phyloP scores from a whole-genome alignment of 768 basidiomycete genomes.

The Boletus patriciae region DNA sequence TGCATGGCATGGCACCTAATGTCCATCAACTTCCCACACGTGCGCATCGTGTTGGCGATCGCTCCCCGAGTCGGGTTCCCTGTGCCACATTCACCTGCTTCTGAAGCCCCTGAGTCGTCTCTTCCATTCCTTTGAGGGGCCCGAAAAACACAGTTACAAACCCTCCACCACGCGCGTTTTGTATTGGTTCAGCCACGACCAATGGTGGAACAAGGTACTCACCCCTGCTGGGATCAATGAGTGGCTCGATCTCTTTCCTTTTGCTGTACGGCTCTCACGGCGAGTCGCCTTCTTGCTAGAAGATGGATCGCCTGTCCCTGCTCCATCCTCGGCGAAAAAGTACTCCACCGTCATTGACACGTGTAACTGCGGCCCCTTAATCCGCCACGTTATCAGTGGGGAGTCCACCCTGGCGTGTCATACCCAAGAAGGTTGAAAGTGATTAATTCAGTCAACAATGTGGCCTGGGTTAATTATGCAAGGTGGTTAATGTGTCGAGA shows the following conservation, averaged over 20 bases:
- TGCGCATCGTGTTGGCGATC: neutral
- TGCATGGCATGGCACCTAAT: neutral
- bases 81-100: neutral
- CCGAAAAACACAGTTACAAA: neutral
- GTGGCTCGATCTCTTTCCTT: neutral
- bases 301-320: neutral
- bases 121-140: constrained; percentile 3
- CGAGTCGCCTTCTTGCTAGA: neutral
- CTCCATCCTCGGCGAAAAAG: neutral
- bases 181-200: constrained; percentile 6
- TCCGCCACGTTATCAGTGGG: neutral
- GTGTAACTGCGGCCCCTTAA: neutral
- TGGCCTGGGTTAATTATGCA: too few species aligned
- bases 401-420: neutral
- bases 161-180: neutral
- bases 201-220: neutral
- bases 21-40: neutral
- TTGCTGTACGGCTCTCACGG: neutral
- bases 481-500: neutral
- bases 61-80: neutral
- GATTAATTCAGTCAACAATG: neutral
- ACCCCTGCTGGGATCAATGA: neutral
- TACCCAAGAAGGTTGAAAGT: neutral
- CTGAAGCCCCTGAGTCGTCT: neutral
- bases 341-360: neutral